Base-by-base conservation (phyloP, 2,329 filamentous ascomycete species). In the Podosphaera leucotricha region DNA sequence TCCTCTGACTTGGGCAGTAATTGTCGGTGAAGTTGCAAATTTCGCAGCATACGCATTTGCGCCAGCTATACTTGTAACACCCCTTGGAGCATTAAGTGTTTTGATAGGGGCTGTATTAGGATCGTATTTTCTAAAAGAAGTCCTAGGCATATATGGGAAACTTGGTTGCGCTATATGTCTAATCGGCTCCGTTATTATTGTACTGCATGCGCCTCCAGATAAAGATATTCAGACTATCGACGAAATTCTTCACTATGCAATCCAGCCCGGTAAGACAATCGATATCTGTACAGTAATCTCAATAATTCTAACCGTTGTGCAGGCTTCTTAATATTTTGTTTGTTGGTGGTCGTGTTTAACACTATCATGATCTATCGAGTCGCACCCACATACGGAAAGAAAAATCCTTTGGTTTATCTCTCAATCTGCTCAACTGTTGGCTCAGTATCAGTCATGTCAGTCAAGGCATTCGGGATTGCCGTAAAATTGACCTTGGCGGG, bases 21-120 rank as follows among this genome's bases (percentile, higher is more conserved):
- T 85, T 48, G 64, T 92, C 38, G 90, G 90, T 57, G 90, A 98
- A 64, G 67, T 94, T 46, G 92, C 85, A 64, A 98, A 98, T 62
- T 98, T 98, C 60, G 86, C 86, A 43, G 90, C 90, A 49, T 98
- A 98, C 60, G 90, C 90, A 6, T 98, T 95, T 63, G 90, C 90
- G 52, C 90, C 90, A 36, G 92, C 90, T n/a, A 98, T 98, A 62
- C 71, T 98, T 44, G 90, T 98, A 36, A 98, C 90, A 4, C 90
- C 90, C 21, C 67, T 98, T 20, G 90, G 90, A 48, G 90, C 90
- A 45, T 70, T 98, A 49, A 90, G 83, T 58, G 92, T 98, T 46
- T 67, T 98, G 51, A 94, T 98, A 56, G 90, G 85, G 51, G 86
- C 90, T 18, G 85, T 98, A 24, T 64, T 98, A 46, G 87, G 90